A percentile compares a stretch with the other conserved stretches of the same genome.
Evolutionary conservation across 805 yeast species (phyloP).

Genomic region (Torulaspora maleeae): DNA sequence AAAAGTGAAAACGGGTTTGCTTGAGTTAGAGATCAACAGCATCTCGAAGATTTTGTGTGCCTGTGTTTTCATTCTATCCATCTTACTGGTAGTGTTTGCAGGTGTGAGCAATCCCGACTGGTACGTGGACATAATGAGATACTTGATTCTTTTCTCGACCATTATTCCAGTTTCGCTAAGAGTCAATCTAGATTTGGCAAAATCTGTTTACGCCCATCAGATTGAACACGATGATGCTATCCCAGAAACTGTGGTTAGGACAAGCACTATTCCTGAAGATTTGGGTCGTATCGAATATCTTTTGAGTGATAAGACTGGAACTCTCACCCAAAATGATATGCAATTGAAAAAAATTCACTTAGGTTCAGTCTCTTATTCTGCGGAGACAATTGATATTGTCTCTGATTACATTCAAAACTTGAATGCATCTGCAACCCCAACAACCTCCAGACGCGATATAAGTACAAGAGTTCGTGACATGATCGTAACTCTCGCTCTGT

Average conservation of each 20-base stretch:
- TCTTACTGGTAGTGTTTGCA: constrained; percentile 71
- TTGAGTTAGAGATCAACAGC: constrained; percentile 86
- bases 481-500: constrained; percentile 77
- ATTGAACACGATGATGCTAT: constrained; percentile 83
- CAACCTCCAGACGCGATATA: constrained; percentile 57
- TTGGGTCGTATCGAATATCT: constrained; percentile 92
- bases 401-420: constrained; percentile 53
- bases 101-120: constrained; percentile 67
- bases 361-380: constrained; percentile 88
- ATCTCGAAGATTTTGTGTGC: constrained; percentile 84
- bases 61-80: constrained; percentile 74
- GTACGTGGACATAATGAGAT: constrained; percentile 89
- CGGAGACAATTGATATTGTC: constrained; percentile 88
- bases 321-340: constrained; percentile 97
- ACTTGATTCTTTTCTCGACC: constrained; percentile 85
- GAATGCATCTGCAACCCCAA: constrained; percentile 16
- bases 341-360: constrained; percentile 87
- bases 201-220: constrained; percentile 91
- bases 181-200: constrained; percentile 91
- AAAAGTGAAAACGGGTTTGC: constrained; percentile 81
- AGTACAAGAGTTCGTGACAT: constrained; percentile 74
- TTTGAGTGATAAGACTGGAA: constrained; percentile 93
- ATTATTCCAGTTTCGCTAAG: constrained; percentile 94
- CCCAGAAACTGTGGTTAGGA: constrained; percentile 85
- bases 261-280: constrained; percentile 97